Conservation (phyloP, 352 stramenopile genomes). For the Phytophthora cactorum region DNA sequence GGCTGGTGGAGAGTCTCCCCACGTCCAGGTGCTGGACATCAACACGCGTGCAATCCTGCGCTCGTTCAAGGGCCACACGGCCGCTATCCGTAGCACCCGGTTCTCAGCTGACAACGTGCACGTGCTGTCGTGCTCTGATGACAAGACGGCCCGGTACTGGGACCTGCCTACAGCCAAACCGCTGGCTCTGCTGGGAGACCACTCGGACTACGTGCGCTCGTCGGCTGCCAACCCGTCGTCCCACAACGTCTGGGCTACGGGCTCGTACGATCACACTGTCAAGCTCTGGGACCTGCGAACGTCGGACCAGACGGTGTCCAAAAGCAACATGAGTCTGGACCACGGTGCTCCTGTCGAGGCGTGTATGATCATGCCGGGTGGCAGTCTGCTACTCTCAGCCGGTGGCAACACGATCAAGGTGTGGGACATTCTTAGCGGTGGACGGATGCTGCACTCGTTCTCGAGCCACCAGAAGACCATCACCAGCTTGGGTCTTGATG, state of each 20-base stretch:
- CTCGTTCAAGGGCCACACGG: slow-evolving; percentile 87
- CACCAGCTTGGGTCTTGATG: slow-evolving; percentile 89
- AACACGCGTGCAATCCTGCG: slow-evolving; percentile 84
- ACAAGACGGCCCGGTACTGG: slow-evolving; percentile 91
- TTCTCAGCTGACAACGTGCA: slow-evolving; percentile 88
- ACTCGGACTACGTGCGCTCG: slow-evolving; percentile 91
- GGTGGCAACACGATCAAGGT: slow-evolving; percentile 92
- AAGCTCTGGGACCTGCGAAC: slow-evolving; percentile 92
- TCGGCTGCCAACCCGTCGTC: slow-evolving; percentile 75
- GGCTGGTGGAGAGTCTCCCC: slow-evolving; percentile 73
- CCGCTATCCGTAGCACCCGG: slow-evolving; percentile 73
- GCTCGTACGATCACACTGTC: slow-evolving; percentile 94
- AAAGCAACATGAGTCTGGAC: slow-evolving; percentile 68
- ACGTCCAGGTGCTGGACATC: slow-evolving; percentile 90
- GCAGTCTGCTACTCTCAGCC: slow-evolving; percentile 82
- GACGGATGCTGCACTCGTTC: slow-evolving; percentile 88
- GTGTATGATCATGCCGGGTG: slow-evolving; percentile 87
- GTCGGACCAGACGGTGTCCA: slow-evolving; percentile 67
- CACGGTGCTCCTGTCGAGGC: slow-evolving; percentile 91
- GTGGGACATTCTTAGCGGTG: slow-evolving; percentile 92
- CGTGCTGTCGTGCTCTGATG: slow-evolving; percentile 91
- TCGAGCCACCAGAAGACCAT: slow-evolving; percentile 96
- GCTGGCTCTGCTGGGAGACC: slow-evolving; percentile 74
- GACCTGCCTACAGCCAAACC: slow-evolving; percentile 87
- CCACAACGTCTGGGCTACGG: slow-evolving; percentile 85